These are phyloP conservation scores for Aspergillus udagawae DNA, from an alignment of 2,329 filamentous ascomycete genomes.

Conservation along the genomic window DNA sequence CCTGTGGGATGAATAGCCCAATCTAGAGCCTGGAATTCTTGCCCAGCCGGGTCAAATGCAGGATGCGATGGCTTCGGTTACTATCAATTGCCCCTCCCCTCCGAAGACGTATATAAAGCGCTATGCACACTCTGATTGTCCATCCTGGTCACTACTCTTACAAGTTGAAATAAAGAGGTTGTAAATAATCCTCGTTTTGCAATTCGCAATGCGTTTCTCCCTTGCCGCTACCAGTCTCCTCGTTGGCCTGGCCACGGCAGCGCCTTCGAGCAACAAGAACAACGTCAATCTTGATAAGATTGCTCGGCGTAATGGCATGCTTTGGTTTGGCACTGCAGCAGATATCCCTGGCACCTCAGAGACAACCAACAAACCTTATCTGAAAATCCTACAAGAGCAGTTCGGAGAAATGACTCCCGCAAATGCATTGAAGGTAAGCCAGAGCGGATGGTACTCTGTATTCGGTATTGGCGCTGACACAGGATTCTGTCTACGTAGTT, in stretches of 20 bases:
- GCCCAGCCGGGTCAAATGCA: not conserved
- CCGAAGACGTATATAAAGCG: not conserved
- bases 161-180: too few species aligned
- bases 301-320: conserved; percentile 50
- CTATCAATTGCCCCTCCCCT: not conserved
- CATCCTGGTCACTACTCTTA: too few species aligned
- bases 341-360: conserved; percentile 46
- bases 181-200: not conserved
- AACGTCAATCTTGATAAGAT: conserved; percentile 45
- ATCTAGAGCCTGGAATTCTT: not conserved
- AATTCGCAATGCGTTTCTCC: not conserved
- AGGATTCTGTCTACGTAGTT: conserved; percentile 42
- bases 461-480: conserved; percentile 2
- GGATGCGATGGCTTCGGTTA: not conserved
- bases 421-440: conserved; percentile 50
- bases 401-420: conserved; percentile 62
- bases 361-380: conserved; percentile 50
- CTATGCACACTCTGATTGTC: rapidly evolving
- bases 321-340: conserved; percentile 54
- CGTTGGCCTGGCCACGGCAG: not conserved
- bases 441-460: not conserved
- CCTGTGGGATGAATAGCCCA: not conserved
- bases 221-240: not conserved
- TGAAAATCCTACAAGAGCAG: conserved; percentile 50
- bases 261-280: not conserved